These are phyloP conservation scores for Cenchrus americanus DNA, from an alignment of 176 grass and related monocot species.

Conservation along the genomic window DNA sequence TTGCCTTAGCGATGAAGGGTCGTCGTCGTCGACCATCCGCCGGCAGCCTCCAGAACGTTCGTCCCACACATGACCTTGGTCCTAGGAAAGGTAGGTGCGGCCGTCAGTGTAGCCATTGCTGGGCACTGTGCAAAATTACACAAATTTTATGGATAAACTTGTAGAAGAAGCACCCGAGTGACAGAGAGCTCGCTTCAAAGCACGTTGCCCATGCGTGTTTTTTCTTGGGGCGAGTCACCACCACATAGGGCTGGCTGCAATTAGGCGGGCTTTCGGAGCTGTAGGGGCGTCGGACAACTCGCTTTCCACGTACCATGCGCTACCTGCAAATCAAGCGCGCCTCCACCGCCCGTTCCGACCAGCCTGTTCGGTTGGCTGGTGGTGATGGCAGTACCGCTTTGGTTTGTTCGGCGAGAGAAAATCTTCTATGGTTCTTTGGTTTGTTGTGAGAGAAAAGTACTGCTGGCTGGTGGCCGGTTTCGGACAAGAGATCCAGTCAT, in stretches of 20 bases:
- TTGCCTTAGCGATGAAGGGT: constrained; percentile 30
- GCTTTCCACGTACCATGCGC: constrained; percentile 21
- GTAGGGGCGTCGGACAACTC: background rate
- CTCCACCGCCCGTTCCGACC: constrained; percentile 8
- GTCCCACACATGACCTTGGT: too few relatives aligned
- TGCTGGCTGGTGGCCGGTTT: too few relatives aligned
- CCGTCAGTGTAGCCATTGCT: background rate
- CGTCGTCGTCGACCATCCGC: background rate
- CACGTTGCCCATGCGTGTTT: constrained; percentile 17
- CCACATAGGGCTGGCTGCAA: too few relatives aligned
- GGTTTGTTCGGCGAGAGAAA: too few relatives aligned
- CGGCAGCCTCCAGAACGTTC: constrained; percentile 23
- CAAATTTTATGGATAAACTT: too few relatives aligned
- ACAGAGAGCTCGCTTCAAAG: background rate
- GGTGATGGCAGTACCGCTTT: too few relatives aligned
- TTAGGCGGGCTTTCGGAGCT: background rate
- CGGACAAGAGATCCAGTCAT: too few relatives aligned
- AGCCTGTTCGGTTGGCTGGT: too few relatives aligned
- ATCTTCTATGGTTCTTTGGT: too few relatives aligned
- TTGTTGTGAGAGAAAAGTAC: too few relatives aligned
- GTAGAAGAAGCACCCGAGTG: background rate
- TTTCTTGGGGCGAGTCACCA: background rate
- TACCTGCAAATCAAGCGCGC: background rate
- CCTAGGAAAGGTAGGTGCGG: background rate
- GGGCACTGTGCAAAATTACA: too few relatives aligned